A percentile compares a stretch with the other conserved stretches of the same genome.
phyloP scores from a whole-genome alignment of 371 early-diverging fungal species.

The Mortierella sp. region DNA sequence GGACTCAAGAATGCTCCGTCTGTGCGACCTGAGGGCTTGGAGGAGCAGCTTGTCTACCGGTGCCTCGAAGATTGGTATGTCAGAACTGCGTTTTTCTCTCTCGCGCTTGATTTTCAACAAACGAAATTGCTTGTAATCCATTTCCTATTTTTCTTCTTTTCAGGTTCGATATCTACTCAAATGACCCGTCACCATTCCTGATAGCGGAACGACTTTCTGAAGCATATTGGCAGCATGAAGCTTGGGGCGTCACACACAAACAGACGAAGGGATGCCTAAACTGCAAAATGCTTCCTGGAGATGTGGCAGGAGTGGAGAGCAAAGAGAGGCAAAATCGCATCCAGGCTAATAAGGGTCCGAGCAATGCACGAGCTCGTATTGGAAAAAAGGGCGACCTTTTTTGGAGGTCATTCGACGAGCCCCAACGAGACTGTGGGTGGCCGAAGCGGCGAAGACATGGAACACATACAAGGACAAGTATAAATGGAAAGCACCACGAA shows the following conservation, averaged over 20 bases:
- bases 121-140: neutral
- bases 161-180: conserved; percentile 12
- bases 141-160: neutral
- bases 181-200: conserved; percentile 10
- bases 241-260: conserved; percentile 8
- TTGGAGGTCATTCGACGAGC: conserved; percentile 12
- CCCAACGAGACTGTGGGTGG: conserved; percentile 7
- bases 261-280: neutral
- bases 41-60: neutral
- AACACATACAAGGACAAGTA: neutral
- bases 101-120: neutral
- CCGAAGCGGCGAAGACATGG: conserved; percentile 12
- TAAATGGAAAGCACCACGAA: conserved; percentile 10
- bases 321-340: conserved; percentile 12
- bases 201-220: conserved; percentile 5
- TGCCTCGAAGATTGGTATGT: neutral
- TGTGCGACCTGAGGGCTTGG: neutral
- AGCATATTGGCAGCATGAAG: neutral
- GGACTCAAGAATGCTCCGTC: neutral
- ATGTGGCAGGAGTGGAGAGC: neutral
- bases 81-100: neutral
- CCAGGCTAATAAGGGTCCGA: neutral
- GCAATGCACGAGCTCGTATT: neutral
- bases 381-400: conserved; percentile 16
- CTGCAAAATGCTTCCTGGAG: conserved; percentile 10